These are phyloP conservation scores for Penicillium sp. DNA, from an alignment of 2,329 filamentous ascomycete genomes.

Conservation along the genomic window DNA sequence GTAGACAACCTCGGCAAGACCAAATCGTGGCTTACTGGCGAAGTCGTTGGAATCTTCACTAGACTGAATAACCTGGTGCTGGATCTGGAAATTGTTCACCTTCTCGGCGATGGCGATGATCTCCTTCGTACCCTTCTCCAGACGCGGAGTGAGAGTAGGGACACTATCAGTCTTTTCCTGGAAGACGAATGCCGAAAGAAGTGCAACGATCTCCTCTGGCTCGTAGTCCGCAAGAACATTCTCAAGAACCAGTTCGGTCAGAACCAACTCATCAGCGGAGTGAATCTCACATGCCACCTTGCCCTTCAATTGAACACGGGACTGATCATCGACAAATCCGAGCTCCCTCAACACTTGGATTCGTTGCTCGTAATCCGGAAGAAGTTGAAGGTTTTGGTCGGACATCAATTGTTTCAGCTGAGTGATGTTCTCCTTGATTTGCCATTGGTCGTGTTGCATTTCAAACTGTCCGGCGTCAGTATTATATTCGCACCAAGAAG, in stretches of 20 bases:
- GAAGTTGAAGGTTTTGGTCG: slow-evolving; percentile 90
- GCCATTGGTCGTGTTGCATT: slow-evolving; percentile 95
- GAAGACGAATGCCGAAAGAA: slow-evolving; percentile 94
- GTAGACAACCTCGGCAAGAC: slow-evolving; percentile 95
- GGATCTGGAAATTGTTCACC: slow-evolving; percentile 84
- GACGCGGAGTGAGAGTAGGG: slow-evolving; percentile 76
- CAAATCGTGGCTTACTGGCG: slow-evolving; percentile 81
- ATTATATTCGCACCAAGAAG: background rate
- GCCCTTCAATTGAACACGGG: slow-evolving; percentile 91
- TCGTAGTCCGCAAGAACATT: slow-evolving; percentile 95
- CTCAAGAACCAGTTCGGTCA: slow-evolving; percentile 94
- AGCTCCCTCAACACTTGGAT: slow-evolving; percentile 90
- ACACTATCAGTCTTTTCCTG: slow-evolving; percentile 89
- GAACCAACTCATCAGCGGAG: slow-evolving; percentile 91
- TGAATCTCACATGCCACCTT: slow-evolving; percentile 99
- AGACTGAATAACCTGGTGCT: slow-evolving; percentile 88
- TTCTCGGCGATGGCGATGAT: slow-evolving; percentile 91
- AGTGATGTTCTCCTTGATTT: slow-evolving; percentile 90
- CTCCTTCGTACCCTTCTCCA: slow-evolving; percentile 79
- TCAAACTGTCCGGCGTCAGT: slow-evolving; percentile 64
- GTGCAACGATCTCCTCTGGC: slow-evolving; percentile 91
- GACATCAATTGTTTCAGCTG: slow-evolving; percentile 87
- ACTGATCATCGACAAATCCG: slow-evolving; percentile 83
- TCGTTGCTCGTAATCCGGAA: slow-evolving; percentile 95
- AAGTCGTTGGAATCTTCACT: slow-evolving; percentile 93